Evolutionary conservation across 2,329 filamentous ascomycete genomes (phyloP).

Genomic region (Nannizzia gypsea): DNA sequence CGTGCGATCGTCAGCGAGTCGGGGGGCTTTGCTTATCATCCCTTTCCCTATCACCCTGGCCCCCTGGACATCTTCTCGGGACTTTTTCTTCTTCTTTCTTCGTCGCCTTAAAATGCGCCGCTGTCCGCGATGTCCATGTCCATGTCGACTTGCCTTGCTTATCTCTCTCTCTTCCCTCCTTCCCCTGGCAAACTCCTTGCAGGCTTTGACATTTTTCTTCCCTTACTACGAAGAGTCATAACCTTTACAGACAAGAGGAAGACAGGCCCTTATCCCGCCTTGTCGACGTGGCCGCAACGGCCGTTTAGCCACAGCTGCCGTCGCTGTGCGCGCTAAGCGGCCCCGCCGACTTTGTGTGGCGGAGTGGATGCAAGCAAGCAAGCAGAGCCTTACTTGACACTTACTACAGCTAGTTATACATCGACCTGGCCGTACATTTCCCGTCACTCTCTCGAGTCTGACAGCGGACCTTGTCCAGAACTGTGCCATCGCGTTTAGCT

Average conservation of each 20-base stretch:
- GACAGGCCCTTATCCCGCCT: neutral
- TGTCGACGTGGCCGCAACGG: neutral
- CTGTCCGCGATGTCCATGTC: neutral
- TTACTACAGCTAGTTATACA: neutral
- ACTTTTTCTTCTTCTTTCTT: neutral
- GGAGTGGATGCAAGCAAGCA: constrained; percentile 6
- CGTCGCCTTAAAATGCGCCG: neutral
- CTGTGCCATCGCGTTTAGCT: neutral
- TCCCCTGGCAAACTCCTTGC: neutral
- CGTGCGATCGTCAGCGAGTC: constrained; percentile 1
- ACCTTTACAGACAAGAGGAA: neutral
- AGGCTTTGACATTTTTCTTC: neutral
- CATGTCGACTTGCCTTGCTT: neutral
- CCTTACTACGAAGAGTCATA: neutral
- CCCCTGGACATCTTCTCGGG: neutral
- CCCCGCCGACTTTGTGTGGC: constrained; percentile 13
- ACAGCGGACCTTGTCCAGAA: neutral
- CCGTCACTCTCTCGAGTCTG: neutral
- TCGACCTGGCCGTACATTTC: neutral
- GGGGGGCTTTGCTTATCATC: neutral
- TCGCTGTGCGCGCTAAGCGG: constrained; percentile 1
- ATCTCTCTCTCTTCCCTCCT: neutral
- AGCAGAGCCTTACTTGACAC: neutral
- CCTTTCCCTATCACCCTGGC: neutral
- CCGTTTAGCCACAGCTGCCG: constrained; percentile 4